phyloP scores from a whole-genome alignment of 345 rosid genomes.

The Eucalyptus melliodora region DNA sequence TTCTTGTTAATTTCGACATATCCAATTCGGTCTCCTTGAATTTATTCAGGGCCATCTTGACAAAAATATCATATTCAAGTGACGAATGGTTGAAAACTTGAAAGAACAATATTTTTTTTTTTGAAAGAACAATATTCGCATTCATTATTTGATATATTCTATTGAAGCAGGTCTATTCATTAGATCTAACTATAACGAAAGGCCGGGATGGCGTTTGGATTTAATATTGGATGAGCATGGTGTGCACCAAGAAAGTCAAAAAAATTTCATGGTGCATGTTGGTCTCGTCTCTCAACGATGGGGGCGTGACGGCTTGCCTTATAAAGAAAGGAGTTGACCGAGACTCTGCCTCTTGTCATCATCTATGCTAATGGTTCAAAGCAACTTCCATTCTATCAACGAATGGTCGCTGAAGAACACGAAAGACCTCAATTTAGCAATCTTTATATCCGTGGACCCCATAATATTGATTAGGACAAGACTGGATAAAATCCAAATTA shows the following conservation, averaged over 20 bases:
- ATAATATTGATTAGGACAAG: background rate
- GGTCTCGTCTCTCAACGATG: background rate
- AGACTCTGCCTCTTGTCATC: background rate
- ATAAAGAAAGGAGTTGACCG: background rate
- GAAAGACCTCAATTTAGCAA: background rate
- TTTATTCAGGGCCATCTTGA: background rate
- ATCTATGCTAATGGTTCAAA: background rate
- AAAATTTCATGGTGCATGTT: background rate
- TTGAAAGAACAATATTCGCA: background rate
- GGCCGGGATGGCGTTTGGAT: background rate
- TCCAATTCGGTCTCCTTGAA: background rate
- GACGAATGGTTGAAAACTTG: background rate
- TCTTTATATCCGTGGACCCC: background rate
- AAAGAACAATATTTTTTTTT: background rate
- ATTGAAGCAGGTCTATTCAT: background rate
- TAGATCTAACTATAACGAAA: background rate
- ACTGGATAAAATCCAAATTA: too few species aligned
- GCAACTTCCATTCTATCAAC: background rate
- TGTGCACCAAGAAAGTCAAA: background rate
- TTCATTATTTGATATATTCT: background rate
- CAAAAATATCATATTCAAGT: background rate
- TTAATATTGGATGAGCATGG: background rate
- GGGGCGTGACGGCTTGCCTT: background rate
- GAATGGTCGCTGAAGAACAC: background rate
- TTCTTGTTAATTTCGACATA: background rate